Evolutionary conservation across 2,329 filamentous ascomycete genomes (phyloP).

Genomic region (Colletotrichum sidae): DNA sequence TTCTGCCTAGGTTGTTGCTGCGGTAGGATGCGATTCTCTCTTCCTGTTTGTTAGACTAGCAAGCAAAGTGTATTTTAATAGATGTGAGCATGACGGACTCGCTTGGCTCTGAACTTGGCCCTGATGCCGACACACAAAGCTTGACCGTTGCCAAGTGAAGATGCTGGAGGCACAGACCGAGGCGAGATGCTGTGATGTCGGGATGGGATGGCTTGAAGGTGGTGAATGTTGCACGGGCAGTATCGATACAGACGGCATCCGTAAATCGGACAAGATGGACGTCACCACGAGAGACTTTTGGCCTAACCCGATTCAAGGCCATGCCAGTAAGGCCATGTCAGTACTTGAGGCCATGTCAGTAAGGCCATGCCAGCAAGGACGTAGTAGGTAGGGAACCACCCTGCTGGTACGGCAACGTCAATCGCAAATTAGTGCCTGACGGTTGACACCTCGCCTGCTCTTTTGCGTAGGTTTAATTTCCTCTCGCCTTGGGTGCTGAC

Average conservation of each 20-base stretch:
- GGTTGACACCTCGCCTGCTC: not conserved
- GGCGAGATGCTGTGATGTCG: not conserved
- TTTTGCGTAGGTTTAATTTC: slow-evolving; percentile 12
- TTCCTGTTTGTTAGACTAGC: slow-evolving; percentile 38
- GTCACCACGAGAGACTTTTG: too few relatives aligned
- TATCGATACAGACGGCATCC: too few relatives aligned
- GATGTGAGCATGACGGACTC: slow-evolving; percentile 46
- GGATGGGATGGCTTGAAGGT: not conserved
- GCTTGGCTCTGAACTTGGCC: not conserved
- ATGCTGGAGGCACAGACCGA: not conserved
- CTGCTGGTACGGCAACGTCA: slow-evolving; percentile 19
- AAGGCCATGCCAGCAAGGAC: too few relatives aligned
- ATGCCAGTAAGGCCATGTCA: too few relatives aligned
- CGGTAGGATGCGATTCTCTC: slow-evolving; percentile 8
- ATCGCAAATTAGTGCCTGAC: slow-evolving; percentile 19
- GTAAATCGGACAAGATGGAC: too few relatives aligned
- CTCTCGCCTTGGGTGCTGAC: slow-evolving; percentile 6
- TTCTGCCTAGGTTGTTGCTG: slow-evolving; percentile 5
- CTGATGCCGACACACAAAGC: not conserved
- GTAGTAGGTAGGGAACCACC: slow-evolving; percentile 32
- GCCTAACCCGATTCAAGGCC: too few relatives aligned
- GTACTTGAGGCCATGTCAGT: too few relatives aligned
- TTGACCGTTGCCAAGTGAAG: not conserved
- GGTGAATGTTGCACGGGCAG: not conserved
- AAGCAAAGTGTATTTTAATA: slow-evolving; percentile 55